Conservation (phyloP, 2,329 filamentous ascomycete genomes). For the Pseudophaeomoniella oleicola region DNA sequence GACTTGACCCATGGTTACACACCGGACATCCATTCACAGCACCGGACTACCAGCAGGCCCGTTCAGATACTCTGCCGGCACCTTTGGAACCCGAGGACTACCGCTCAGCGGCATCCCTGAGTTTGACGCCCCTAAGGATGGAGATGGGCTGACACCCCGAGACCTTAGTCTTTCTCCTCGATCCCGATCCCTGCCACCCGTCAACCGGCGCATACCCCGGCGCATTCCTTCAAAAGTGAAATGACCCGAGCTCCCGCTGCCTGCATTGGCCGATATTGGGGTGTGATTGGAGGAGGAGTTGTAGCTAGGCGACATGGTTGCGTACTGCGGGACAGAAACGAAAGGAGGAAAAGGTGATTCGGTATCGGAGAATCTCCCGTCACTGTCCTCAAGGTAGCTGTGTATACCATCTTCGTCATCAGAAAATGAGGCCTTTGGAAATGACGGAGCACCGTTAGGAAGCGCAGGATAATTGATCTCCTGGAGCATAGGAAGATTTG, state of each 20-base stretch:
- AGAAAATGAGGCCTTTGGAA: conserved; percentile 5
- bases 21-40: too few relatives aligned
- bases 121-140: background rate
- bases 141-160: conserved; percentile 5
- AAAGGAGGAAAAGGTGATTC: conserved; percentile 26
- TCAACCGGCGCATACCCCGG: conserved; percentile 31
- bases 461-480: conserved; percentile 9
- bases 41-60: conserved; percentile 8
- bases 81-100: conserved; percentile 29
- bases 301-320: conserved; percentile 7
- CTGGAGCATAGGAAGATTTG: conserved; percentile 24
- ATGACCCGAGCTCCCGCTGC: conserved; percentile 19
- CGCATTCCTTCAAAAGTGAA: conserved; percentile 31
- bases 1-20: too few relatives aligned
- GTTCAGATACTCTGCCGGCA: conserved; percentile 30
- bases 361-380: conserved; percentile 68
- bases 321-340: background rate
- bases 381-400: conserved; percentile 45
- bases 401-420: conserved; percentile 7
- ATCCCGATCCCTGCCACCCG: conserved; percentile 25
- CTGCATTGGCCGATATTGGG: conserved; percentile 13
- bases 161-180: conserved; percentile 29
- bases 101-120: conserved; percentile 13
- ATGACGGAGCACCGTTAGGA: conserved; percentile 1
- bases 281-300: conserved; percentile 12